Base-by-base conservation (phyloP, 306 rosid species). In the Fragaria iinumae region DNA sequence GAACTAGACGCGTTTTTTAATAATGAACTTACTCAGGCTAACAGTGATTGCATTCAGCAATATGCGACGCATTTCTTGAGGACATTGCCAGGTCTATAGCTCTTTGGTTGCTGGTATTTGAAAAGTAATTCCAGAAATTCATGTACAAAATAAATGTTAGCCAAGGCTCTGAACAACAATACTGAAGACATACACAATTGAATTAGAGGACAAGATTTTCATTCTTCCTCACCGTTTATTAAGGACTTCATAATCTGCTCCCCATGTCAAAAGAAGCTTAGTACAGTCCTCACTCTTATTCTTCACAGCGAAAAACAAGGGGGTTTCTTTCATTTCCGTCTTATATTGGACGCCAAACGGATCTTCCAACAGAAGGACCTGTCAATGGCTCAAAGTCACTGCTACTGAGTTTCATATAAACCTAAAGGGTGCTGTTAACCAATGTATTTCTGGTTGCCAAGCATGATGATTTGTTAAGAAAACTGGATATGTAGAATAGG, bases 271-370 rank as follows among this genome's bases (percentile, higher is more conserved):
- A 81, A 85, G 88, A 71, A 82, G 74, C 86, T 82, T 84, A 17
- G 80, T 69, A 64, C 86, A 85, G 7, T 72, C 71, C 60, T 67
- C 59, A 68, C 60, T 71, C 29, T 79, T 83, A 76, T 85, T 81
- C 81, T 79, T 85, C 60, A 79, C 88, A 12, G 88, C n/a, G n/a
- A n/a, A n/a, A n/a, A n/a, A 85, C 34, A 85, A 69, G 39, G 88
- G 88, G 36, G 88, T 85, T 85, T 85, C 88, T 76, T 81, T 79
- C 85, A 79, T 76, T 76, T 82, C 88, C 41, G 88, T 75, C 70
- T 52, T 79, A 27, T 59, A 52, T 59, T 76, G 80, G 76, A 79
- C 65, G 27, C 80, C 86, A 41, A 79, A 86, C 3, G 86, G 86
- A 69, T 79, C 88, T 72, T 79, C 79, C 74, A 81, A 53, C 38